Evolutionary conservation across 306 rosid species (phyloP), one percentile per base, ranked within the genome.

Genomic region (Sechiopsis laciniata): DNA sequence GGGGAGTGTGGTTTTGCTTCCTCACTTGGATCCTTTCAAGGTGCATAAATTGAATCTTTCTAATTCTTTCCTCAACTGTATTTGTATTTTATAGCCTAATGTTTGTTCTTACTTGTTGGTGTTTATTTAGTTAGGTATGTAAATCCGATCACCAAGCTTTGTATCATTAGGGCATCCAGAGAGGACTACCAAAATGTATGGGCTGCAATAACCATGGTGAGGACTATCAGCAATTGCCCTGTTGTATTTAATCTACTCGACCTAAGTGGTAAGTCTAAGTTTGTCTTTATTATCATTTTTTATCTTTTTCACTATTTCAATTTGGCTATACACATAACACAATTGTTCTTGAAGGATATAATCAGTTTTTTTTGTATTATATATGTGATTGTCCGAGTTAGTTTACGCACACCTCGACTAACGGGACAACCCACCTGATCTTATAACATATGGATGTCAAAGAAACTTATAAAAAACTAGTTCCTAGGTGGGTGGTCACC

Each of bases 1-100:
- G 96, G 96, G 55, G 92, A 89, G 85, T 89, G 97, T 76, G 99
- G 97, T 80, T 82, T 90, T 78, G 95, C 92, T 78, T 85, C 88
- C 0, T 79, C 92, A 2, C 68, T 84, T n/a, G 96, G 89, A 78
- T 88, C 97, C 16, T 85, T 85, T 53, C 95, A 84, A 54, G 89
- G 97, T 87, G 45, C 68, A 82, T 57, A 57, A 51, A 10, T 22
- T 29, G 35, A 11, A 8, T 77, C 19, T 5, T 13, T 8, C 4
- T 64, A 20, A 8, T 40, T 76, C 3, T 61, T 15, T 15, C 2
- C 7, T 11, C 73, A 26, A 26, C 57, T 40, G 26, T 12, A 5
- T 12, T 52, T 85, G 89, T 80, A 92, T 19, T 21, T 1, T 26
- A 50, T 58, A 3, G 42, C 50, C 14, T 15, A 55, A 29, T 55